Conservation (phyloP, 495 filamentous ascomycete species). For the Penicillium psychrofluorescens region DNA sequence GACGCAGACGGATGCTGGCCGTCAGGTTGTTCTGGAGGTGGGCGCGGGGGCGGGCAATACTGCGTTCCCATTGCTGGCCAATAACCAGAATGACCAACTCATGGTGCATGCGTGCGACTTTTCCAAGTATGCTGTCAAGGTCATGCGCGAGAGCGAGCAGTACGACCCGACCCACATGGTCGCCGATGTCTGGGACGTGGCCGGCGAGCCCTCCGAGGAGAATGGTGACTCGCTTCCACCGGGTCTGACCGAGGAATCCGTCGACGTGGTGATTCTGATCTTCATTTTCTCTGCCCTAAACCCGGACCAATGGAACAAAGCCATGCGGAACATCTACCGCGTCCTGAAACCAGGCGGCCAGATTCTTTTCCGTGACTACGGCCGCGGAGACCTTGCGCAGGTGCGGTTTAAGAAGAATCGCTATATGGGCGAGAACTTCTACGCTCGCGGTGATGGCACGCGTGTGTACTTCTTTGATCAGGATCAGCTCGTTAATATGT, state of each 20-base stretch:
- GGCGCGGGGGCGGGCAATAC: slow-evolving; percentile 96
- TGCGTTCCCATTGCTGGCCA: slow-evolving; percentile 76
- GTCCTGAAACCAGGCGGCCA: slow-evolving; percentile 83
- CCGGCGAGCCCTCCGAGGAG: slow-evolving; percentile 38
- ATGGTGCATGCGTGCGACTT: slow-evolving; percentile 90
- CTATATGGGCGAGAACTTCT: slow-evolving; percentile 93
- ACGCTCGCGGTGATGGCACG: slow-evolving; percentile 90
- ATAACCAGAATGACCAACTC: slow-evolving; percentile 72
- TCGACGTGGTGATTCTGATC: slow-evolving; percentile 87
- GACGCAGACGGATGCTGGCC: slow-evolving; percentile 54
- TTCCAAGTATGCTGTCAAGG: slow-evolving; percentile 79
- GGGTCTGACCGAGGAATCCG: slow-evolving; percentile 62
- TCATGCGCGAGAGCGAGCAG: slow-evolving; percentile 67
- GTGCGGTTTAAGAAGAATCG: slow-evolving; percentile 92
- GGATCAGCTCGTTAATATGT: slow-evolving; percentile 73
- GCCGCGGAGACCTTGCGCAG: slow-evolving; percentile 89
- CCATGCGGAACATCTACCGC: slow-evolving; percentile 71
- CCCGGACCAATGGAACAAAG: slow-evolving; percentile 75
- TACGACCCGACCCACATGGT: slow-evolving; percentile 60
- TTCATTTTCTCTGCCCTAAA: slow-evolving; percentile 94
- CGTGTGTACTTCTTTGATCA: slow-evolving; percentile 95
- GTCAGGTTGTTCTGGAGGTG: slow-evolving; percentile 69
- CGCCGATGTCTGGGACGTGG: slow-evolving; percentile 90
- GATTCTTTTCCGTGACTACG: slow-evolving; percentile 92
- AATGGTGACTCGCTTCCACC: slow-evolving; percentile 52